Evolutionary conservation across 2,329 filamentous ascomycete species (phyloP), one percentile per base, ranked within the genome.

Genomic region (Hymenotorrendiella dingleyae): DNA sequence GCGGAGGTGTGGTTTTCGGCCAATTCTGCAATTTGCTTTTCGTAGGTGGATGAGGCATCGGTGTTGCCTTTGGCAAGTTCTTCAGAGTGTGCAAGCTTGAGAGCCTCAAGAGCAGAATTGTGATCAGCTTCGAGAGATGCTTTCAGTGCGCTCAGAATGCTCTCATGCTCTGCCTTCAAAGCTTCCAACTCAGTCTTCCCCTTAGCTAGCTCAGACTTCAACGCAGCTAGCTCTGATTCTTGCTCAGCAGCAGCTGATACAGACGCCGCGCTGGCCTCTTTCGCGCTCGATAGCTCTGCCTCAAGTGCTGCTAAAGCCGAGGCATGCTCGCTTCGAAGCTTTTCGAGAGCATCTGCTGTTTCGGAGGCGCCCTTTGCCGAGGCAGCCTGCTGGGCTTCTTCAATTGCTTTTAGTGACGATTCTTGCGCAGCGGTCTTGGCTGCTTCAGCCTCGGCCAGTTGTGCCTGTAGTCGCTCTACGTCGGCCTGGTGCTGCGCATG

Each of bases 41-140:
- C 70, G 22, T 76, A 70, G 2, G 68, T 40, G 22, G 57, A 69
- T 10, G 65, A 63, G 7, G 65, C 63, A 36, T 71, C 64, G 1
- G 66, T 55, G 52, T 69, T 65, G 42, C 66, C 69, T 53, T 71
- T 67, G 6, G 67, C 67, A 21, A 79, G 60, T 47, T 73, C 70
- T 34, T 45, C 66, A 23, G 69, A 65, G 50, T 80, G 73, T 49
- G 73, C 70, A n/a, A 67, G 62, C 57, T 78, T 70, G 34, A 81
- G 60, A 4, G 69, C 68, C 30, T 69, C 64, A 10, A 80, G 54
- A 14, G 69, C 64, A 30, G 68, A 61, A 34, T 68, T 59, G 50
- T 80, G 74, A 55, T 80, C 67, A 20, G 72, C 66, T 14, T 66
- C 61, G 6, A 80, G 60, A 0, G 68, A 66, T 30, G 65, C 60